Evolutionary conservation across 352 stramenopile species (phyloP).

Genomic region (Phytophthora cactorum): DNA sequence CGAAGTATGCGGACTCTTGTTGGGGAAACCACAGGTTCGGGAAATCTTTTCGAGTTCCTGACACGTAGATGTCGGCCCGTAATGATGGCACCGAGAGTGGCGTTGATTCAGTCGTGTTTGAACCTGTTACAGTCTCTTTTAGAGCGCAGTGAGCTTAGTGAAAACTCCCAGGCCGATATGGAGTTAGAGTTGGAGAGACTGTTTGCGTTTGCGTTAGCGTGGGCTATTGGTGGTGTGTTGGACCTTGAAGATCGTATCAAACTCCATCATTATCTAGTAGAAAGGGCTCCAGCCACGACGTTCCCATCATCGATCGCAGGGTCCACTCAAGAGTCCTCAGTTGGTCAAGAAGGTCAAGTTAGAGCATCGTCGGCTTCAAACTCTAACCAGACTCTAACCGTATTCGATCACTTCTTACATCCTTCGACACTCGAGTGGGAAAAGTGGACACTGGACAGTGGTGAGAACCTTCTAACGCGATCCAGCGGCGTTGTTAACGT

Average conservation of each 20-base stretch:
- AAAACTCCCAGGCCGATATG: constrained; percentile 44
- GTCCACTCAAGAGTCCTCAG: constrained; percentile 4
- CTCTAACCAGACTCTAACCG: constrained; percentile 41
- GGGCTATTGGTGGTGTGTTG: constrained; percentile 85
- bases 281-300: constrained; percentile 34
- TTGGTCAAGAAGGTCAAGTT: constrained; percentile 2
- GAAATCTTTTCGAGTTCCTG: constrained; percentile 82
- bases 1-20: constrained; percentile 63
- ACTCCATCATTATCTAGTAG: constrained; percentile 73
- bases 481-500: constrained; percentile 64
- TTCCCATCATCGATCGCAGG: constrained; percentile 34
- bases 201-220: constrained; percentile 86
- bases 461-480: constrained; percentile 34
- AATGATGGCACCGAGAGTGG: constrained; percentile 72
- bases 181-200: constrained; percentile 82
- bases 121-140: constrained; percentile 69
- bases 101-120: constrained; percentile 80
- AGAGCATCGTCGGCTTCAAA: constrained; percentile 11
- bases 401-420: constrained; percentile 94
- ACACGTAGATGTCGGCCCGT: constrained; percentile 62
- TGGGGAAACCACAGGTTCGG: constrained; percentile 36
- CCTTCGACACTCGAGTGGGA: constrained; percentile 91
- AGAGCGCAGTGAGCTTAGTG: constrained; percentile 64
- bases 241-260: constrained; percentile 80
- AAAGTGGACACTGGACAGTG: constrained; percentile 68